Evolutionary conservation across 495 filamentous ascomycete species (phyloP).

Genomic region (Terfezia boudieri): DNA sequence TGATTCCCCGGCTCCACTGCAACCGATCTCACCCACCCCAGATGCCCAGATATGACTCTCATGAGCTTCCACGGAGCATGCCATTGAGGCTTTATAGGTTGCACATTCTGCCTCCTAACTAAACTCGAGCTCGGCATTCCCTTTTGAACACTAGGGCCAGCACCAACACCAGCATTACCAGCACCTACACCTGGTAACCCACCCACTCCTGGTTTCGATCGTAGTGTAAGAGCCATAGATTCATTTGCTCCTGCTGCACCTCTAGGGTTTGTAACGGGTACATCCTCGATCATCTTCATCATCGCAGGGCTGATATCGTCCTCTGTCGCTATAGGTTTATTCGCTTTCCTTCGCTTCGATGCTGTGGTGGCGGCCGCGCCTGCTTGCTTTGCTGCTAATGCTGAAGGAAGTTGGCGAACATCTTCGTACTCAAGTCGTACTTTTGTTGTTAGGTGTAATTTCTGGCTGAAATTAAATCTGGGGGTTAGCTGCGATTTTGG

Average conservation of each 20-base stretch:
- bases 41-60: slow-evolving; percentile 86
- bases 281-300: slow-evolving; percentile 48
- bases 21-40: slow-evolving; percentile 84
- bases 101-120: slow-evolving; percentile 21
- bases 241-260: slow-evolving; percentile 21
- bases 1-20: slow-evolving; percentile 90
- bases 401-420: slow-evolving; percentile 61
- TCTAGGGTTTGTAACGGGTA: slow-evolving; percentile 24
- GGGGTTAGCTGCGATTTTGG: slow-evolving; percentile 13
- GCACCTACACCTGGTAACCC: slow-evolving; percentile 4
- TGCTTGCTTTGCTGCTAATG: slow-evolving; percentile 66
- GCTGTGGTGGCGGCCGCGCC: slow-evolving; percentile 32
- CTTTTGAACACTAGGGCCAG: slow-evolving; percentile 26
- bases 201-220: slow-evolving; percentile 10
- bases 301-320: slow-evolving; percentile 34
- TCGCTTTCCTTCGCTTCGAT: slow-evolving; percentile 27
- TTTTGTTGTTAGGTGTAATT: slow-evolving; percentile 12
- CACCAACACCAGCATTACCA: slow-evolving; percentile 5
- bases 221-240: slow-evolving; percentile 40
- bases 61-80: slow-evolving; percentile 97
- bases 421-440: slow-evolving; percentile 61
- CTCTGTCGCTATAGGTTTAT: slow-evolving; percentile 22
- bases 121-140: slow-evolving; percentile 26
- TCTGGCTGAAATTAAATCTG: slow-evolving; percentile 12
- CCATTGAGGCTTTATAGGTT: slow-evolving; percentile 73